Percentiles rank a stretch among this genome's conserved stretches.
These are phyloP conservation scores for Nannizziopsis barbatae DNA, from an alignment of 2,329 filamentous ascomycete species.

Conservation along the genomic window DNA sequence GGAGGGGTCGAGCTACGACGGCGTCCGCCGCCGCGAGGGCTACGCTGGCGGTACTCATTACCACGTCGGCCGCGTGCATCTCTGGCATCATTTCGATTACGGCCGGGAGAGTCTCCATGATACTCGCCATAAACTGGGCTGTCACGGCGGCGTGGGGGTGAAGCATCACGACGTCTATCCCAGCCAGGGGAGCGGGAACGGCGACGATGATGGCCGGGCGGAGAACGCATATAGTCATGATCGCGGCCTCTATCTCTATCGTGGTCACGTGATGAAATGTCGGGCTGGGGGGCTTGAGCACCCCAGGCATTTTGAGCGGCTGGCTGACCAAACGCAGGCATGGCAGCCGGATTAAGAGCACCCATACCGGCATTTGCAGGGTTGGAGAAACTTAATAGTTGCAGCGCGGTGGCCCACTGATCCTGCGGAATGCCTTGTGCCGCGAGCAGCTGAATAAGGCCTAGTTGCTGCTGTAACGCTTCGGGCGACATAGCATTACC, in stretches of 20 bases:
- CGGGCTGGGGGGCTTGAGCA: constrained; percentile 20
- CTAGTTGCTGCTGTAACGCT: constrained; percentile 60
- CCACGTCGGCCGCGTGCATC: constrained; percentile 42
- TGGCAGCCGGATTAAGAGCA: constrained; percentile 28
- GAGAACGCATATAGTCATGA: constrained; percentile 52
- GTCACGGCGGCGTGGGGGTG: constrained; percentile 50
- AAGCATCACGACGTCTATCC: constrained; percentile 56
- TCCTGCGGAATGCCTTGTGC: constrained; percentile 67
- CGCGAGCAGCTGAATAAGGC: constrained; percentile 62
- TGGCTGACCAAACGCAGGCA: constrained; percentile 35
- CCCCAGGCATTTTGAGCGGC: constrained; percentile 17
- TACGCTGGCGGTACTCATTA: constrained; percentile 74
- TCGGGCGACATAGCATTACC: constrained; percentile 34
- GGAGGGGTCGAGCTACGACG: constrained; percentile 52
- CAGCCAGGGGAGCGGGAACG: constrained; percentile 71
- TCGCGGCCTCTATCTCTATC: constrained; percentile 34
- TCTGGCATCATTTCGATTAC: constrained; percentile 45
- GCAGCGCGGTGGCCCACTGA: constrained; percentile 54
- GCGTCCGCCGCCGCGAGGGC: constrained; percentile 59
- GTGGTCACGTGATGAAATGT: constrained; percentile 23
- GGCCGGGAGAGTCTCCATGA: constrained; percentile 56
- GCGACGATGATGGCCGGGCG: constrained; percentile 50
- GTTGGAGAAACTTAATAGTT: constrained; percentile 38
- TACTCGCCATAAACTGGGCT: constrained; percentile 65
- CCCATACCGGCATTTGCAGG: constrained; percentile 23